Evolutionary conservation across 495 filamentous ascomycete species (phyloP), one percentile per base, ranked within the genome.

Genomic region (Xylaria acuta): DNA sequence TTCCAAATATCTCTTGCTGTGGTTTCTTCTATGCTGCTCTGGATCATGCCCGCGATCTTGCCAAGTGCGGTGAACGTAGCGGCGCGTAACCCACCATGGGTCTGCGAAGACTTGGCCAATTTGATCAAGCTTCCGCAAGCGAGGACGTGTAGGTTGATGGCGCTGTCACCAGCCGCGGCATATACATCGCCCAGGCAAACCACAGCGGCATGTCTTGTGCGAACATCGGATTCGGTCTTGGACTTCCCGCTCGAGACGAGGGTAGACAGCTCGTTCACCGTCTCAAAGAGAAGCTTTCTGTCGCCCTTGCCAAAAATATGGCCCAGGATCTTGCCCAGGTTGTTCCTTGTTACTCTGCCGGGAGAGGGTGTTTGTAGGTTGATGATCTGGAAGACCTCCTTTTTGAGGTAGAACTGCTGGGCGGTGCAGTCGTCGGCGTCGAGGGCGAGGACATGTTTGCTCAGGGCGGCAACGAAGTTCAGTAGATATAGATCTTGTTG

Each of bases 401-500:
- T 92, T 78, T 97, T 97, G 72, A 99, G 81, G 78, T 92, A 91
- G 75, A 93, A 89, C 80, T 99, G 96, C 81, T 97, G 91, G 5
- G 92, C 88, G 49, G 93, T 95, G 65, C 94, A 90, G 72, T 92
- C 92, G 68, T 97, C 92, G 72, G 88, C 83, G 68, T 90, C 88
- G 38, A 98, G 87, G 25, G 82, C 81, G 62, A 91, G 89, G 43
- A 95, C 93, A 86, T 97, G 90, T 72, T 92, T 91, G 72, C 91
- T 92, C 60, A 98, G 87, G 58, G 92, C 89, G 38, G 93, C 91
- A 38, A 94, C 91, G 80, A 97, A 98, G 53, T 91, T 97, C 65
- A 98, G 85, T 70, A 99, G 88, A 79, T 94, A 95, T 27, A 98
- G 89, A 75, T 97, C 94, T 81, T 98, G 97, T 78, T 99, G 95